Base-by-base conservation (phyloP, 2,329 filamentous ascomycete species). In the Aureobasidium sp. region DNA sequence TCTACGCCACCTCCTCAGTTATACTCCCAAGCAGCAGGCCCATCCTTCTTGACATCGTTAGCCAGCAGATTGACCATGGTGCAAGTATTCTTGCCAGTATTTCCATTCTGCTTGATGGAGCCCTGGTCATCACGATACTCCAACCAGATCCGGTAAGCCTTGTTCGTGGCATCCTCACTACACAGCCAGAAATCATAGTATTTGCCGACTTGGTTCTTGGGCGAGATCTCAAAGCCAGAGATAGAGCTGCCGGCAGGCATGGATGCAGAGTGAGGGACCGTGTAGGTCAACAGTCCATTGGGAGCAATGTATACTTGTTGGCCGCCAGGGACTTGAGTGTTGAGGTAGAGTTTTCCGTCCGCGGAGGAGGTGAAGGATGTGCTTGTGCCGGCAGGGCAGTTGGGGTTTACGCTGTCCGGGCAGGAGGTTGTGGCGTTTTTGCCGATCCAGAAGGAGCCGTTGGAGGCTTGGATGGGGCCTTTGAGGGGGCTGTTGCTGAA, bases 281-380 rank as follows among this genome's bases (percentile, higher is more conserved):
- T 67, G 59, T 63, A 68, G 27, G 56, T 59, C 19, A 68, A 53
- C 3, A 56, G 53, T 35, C 66, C 66, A 32, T 55, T 35, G 12
- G 61, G 53, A 25, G 64, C 61, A 56, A 67, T 60, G 61, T 64
- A 68, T 45, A 64, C 56, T 53, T 59, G 58, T 56, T 66, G 64
- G 35, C 64, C 64, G 8, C 62, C 64, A 3, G 60, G 60, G 6
- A 66, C 65, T 25, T 56, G 47, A 32, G 61, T 60, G 7, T 56
- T 60, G 52, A 66, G 54, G 29, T 17, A 45, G 37, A 53, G 61
- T 32, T 16, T 44, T 37, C 10, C 60, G 44, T 30, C 39, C 3
- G 56, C 38, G 49, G 55, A 25, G 24, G 37, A 27, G 52, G 56
- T n/a, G 56, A 61, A 58, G 53, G 48, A 32, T 34, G 58, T 57